Evolutionary conservation across 768 basidiomycete species (phyloP).

Genomic region (Tephrocybe sp.): DNA sequence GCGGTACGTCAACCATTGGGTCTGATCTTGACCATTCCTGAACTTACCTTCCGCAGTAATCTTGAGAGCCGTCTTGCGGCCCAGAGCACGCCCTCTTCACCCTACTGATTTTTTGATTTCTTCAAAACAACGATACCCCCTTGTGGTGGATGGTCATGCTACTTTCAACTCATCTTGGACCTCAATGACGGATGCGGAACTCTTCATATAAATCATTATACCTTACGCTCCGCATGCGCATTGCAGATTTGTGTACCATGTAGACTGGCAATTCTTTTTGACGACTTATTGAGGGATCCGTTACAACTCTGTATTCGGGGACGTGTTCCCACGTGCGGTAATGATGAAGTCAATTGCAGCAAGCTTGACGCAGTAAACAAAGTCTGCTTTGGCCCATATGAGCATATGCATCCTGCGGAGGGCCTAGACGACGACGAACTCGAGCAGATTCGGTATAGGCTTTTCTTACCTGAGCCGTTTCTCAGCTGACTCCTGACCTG

Average conservation of each 20-base stretch:
- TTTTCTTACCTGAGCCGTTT: background rate
- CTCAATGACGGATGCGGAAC: conserved; percentile 16
- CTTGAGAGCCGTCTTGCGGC: conserved; percentile 60
- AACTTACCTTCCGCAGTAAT: conserved; percentile 34
- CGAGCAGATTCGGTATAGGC: conserved; percentile 59
- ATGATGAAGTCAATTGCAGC: background rate
- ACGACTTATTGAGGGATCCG: background rate
- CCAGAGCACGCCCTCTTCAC: conserved; percentile 34
- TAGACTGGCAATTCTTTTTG: conserved; percentile 4
- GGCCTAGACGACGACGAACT: conserved; percentile 66
- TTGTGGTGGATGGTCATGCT: background rate
- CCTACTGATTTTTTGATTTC: conserved; percentile 11
- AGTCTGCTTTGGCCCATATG: conserved; percentile 15
- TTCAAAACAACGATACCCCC: conserved; percentile 7
- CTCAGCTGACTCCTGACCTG: conserved; percentile 17
- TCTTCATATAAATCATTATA: conserved; percentile 15
- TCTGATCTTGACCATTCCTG: background rate
- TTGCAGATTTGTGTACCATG: conserved; percentile 2
- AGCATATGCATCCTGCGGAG: conserved; percentile 38
- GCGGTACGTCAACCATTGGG: conserved; percentile 43
- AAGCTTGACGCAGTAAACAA: background rate
- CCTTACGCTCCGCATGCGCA: conserved; percentile 3
- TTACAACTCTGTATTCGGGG: too few relatives aligned
- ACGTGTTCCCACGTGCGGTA: conserved; percentile 9
- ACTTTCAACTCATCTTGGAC: conserved; percentile 12